Conservation (phyloP, 2,329 filamentous ascomycete genomes). For the Phialemoniopsis sp. region DNA sequence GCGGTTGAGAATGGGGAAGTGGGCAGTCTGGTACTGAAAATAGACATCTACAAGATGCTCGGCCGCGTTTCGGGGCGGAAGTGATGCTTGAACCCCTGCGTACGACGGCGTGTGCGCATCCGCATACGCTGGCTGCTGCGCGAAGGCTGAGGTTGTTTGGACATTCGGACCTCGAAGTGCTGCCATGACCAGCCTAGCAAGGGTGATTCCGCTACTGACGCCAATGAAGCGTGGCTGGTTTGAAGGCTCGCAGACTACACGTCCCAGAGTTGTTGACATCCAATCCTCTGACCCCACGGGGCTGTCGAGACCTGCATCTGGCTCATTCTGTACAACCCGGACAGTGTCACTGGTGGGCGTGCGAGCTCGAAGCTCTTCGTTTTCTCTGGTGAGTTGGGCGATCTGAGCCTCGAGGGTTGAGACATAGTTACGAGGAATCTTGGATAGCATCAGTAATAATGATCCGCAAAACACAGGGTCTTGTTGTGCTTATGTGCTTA, state of each 20-base stretch:
- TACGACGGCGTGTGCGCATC: neutral
- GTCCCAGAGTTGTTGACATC: conserved; percentile 3
- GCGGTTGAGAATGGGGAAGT: conserved; percentile 21
- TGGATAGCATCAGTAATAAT: neutral
- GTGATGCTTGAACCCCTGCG: conserved; percentile 11
- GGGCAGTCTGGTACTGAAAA: conserved; percentile 24
- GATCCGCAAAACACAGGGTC: no score
- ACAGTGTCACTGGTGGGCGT: no score
- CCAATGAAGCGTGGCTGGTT: conserved; percentile 23
- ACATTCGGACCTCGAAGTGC: conserved; percentile 12
- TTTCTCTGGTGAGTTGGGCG: conserved; percentile 8
- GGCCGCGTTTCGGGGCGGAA: conserved; percentile 24
- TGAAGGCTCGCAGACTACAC: conserved; percentile 6
- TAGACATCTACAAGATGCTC: conserved; percentile 24
- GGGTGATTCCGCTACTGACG: conserved; percentile 22
- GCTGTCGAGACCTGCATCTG: no score
- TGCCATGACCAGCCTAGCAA: conserved; percentile 26
- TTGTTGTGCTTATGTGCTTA: no score
- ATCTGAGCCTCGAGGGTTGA: conserved; percentile 12
- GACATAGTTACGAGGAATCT: conserved; percentile 11
- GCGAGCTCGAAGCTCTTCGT: conserved; percentile 2
- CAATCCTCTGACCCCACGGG: no score
- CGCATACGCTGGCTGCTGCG: neutral
- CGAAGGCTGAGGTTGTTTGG: conserved; percentile 1
- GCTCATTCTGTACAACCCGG: no score